Conservation (phyloP, 768 basidiomycete species). For the Russula olivacea region DNA sequence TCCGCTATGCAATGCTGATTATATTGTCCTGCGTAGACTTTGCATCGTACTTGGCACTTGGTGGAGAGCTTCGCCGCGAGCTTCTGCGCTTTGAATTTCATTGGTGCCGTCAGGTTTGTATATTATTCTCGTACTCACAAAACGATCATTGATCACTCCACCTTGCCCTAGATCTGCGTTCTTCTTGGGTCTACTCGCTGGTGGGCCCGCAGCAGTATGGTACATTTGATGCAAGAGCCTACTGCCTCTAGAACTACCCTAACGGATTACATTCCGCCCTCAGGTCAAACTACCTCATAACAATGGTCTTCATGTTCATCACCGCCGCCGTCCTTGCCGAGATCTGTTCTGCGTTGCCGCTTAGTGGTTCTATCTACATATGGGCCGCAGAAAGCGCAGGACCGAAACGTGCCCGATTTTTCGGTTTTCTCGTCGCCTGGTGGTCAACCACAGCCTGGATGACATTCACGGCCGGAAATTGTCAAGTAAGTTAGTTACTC, state of each 20-base stretch:
- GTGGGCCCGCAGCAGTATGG: slow-evolving; percentile 86
- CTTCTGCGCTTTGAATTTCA: slow-evolving; percentile 86
- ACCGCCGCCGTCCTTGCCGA: slow-evolving; percentile 85
- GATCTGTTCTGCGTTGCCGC: slow-evolving; percentile 80
- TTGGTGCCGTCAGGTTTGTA: slow-evolving; percentile 72
- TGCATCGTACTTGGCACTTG: slow-evolving; percentile 80
- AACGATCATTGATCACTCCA: slow-evolving; percentile 8
- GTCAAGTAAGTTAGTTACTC: slow-evolving; percentile 52
- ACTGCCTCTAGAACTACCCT: neutral
- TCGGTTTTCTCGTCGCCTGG: slow-evolving; percentile 89
- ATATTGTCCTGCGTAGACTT: slow-evolving; percentile 45
- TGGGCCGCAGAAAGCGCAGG: slow-evolving; percentile 95
- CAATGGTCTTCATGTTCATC: slow-evolving; percentile 82
- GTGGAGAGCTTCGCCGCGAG: slow-evolving; percentile 84
- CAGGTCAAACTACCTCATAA: slow-evolving; percentile 82
- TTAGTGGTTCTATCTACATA: slow-evolving; percentile 89
- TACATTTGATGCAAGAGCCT: slow-evolving; percentile 28
- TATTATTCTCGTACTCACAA: neutral
- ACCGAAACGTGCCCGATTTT: slow-evolving; percentile 76
- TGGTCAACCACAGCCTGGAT: slow-evolving; percentile 96
- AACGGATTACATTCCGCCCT: slow-evolving; percentile 15
- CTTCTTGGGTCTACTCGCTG: slow-evolving; percentile 77
- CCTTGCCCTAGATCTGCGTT: slow-evolving; percentile 51
- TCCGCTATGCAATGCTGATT: neutral
- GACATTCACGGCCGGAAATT: slow-evolving; percentile 85